These are phyloP conservation scores for Royoungia palumana DNA, from an alignment of 768 basidiomycete species.

Conservation along the genomic window DNA sequence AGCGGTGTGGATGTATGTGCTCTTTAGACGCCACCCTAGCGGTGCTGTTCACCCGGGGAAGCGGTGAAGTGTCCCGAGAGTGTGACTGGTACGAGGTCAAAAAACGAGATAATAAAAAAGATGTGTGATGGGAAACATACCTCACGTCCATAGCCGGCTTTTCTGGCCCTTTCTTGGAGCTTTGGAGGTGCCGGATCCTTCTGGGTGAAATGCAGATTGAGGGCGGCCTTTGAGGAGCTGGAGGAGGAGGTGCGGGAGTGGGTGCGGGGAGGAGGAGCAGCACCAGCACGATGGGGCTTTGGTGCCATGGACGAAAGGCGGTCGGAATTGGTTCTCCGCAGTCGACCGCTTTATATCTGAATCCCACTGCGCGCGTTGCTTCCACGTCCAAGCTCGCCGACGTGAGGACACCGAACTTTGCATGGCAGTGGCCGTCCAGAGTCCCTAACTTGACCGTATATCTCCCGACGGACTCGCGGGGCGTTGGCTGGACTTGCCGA, in stretches of 20 bases:
- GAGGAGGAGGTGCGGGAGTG: constrained; percentile 63
- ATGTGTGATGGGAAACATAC: constrained; percentile 33
- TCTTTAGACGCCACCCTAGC: constrained; percentile 29
- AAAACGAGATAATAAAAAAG: constrained; percentile 15
- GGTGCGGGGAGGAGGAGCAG: constrained; percentile 48
- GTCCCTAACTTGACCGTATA: no score
- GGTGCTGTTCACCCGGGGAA: constrained; percentile 26
- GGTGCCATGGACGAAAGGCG: constrained; percentile 42
- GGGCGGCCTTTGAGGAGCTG: constrained; percentile 49
- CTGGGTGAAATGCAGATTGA: constrained; percentile 67
- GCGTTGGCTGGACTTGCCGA: no score
- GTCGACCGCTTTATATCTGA: constrained; percentile 16
- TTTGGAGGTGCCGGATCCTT: constrained; percentile 44
- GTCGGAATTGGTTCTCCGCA: constrained; percentile 32
- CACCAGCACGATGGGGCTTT: constrained; percentile 46
- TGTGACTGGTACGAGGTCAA: constrained; percentile 11
- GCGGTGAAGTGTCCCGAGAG: constrained; percentile 26
- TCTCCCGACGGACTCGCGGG: no score
- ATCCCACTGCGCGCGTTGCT: constrained; percentile 1
- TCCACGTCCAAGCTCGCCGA: constrained; percentile 7
- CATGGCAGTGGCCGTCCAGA: no score
- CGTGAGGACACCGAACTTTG: not conserved
- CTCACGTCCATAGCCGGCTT: constrained; percentile 34
- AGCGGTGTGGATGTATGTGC: constrained; percentile 35
- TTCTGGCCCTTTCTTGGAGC: constrained; percentile 47